Evolutionary conservation across 441 rosid genomes (phyloP).

Genomic region (Jatropha multifida): DNA sequence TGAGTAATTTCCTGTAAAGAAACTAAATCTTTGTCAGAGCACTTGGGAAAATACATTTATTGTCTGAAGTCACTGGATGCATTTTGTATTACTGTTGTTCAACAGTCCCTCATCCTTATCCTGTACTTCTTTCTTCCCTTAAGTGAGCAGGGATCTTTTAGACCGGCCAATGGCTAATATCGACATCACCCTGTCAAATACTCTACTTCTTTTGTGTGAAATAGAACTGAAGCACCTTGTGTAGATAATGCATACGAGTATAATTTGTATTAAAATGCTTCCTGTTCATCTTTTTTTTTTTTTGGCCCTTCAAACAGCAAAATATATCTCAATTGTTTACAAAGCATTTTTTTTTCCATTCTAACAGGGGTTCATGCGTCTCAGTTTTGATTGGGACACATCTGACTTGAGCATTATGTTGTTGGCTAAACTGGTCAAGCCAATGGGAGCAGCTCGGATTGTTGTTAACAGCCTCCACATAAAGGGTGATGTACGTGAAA

Average conservation of each 20-base stretch:
- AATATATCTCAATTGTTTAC: conserved; percentile 12
- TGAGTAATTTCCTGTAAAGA: neutral
- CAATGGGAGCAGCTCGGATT: conserved; percentile 84
- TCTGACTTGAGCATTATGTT: conserved; percentile 79
- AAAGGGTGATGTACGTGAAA: conserved; percentile 85
- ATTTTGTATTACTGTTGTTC: neutral
- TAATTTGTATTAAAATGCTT: neutral
- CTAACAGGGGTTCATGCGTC: conserved; percentile 67
- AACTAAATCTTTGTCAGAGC: neutral
- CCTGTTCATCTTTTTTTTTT: neutral
- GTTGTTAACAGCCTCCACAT: conserved; percentile 85
- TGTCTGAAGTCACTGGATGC: neutral
- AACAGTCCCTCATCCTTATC: neutral
- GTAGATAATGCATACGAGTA: neutral
- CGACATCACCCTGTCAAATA: neutral
- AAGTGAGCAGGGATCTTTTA: neutral
- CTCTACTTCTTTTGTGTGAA: neutral
- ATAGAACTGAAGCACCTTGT: neutral
- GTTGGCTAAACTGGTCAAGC: conserved; percentile 83
- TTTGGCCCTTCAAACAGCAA: neutral
- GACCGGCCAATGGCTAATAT: neutral
- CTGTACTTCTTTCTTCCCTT: neutral
- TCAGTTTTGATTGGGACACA: conserved; percentile 90
- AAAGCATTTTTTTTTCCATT: conserved; percentile 17
- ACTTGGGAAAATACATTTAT: neutral